Percentiles rank a stretch among this genome's conserved stretches.
phyloP scores from a whole-genome alignment of 768 basidiomycete species.

The Mycena albidolilacea region DNA sequence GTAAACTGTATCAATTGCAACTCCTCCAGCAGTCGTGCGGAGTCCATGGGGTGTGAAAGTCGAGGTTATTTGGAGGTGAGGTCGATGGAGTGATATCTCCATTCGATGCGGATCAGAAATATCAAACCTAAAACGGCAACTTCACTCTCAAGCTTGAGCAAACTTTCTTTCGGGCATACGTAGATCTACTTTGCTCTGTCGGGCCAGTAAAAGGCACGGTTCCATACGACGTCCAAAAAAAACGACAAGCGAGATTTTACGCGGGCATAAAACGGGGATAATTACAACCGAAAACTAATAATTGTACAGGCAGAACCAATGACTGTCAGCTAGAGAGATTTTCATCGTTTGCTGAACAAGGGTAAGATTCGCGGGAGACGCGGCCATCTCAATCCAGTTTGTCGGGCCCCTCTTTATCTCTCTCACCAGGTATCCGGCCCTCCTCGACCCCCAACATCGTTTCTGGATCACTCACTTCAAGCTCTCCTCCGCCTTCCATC shows the following conservation, averaged over 20 bases:
- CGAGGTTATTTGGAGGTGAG: no score
- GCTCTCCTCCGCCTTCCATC: constrained; percentile 36
- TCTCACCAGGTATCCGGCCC: constrained; percentile 52
- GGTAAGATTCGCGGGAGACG: not conserved
- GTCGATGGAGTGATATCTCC: not conserved
- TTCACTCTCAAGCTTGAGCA: no score
- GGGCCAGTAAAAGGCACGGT: no score
- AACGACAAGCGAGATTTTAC: not conserved
- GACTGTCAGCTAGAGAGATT: no score
- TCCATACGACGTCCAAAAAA: no score
- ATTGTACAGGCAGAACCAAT: constrained; percentile 12
- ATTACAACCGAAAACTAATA: constrained; percentile 3
- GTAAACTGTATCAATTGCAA: constrained; percentile 73
- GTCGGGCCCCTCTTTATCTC: constrained; percentile 52
- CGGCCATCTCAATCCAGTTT: constrained; percentile 28
- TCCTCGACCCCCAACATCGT: constrained; percentile 39
- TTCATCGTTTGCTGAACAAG: not conserved
- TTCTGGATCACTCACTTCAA: constrained; percentile 27
- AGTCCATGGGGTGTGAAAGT: not conserved
- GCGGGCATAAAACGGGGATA: not conserved
- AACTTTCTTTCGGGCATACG: no score
- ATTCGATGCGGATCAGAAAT: constrained; percentile 2
- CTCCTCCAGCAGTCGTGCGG: constrained; percentile 56
- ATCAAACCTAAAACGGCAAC: not conserved
- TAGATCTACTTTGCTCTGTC: no score